These are phyloP conservation scores for Metschnikowia aberdeeniae DNA, from an alignment of 805 yeast species.

Conservation along the genomic window DNA sequence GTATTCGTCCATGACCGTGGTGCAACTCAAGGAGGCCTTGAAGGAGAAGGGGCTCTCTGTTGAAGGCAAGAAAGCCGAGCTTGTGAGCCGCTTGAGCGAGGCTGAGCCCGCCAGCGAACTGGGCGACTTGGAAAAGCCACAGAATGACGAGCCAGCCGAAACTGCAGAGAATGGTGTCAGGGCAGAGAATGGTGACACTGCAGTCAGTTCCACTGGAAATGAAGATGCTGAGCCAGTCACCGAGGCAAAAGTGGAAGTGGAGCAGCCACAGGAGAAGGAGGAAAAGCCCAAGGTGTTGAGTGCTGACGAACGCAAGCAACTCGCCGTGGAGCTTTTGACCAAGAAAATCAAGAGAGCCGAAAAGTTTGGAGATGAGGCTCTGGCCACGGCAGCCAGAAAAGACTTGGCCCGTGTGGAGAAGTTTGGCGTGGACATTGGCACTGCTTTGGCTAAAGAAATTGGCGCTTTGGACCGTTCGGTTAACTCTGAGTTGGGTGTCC, in stretches of 20 bases:
- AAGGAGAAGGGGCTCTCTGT: slow-evolving; percentile 62
- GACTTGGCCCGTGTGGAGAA: slow-evolving; percentile 71
- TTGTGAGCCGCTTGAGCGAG: slow-evolving; percentile 61
- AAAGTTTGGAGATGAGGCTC: slow-evolving; percentile 71
- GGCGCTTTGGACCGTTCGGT: slow-evolving; percentile 47
- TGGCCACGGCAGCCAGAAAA: slow-evolving; percentile 51
- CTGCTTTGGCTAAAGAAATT: slow-evolving; percentile 63
- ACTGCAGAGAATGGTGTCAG: slow-evolving; percentile 5
- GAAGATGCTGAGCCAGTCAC: slow-evolving; percentile 14
- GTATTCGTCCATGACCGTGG: slow-evolving; percentile 68
- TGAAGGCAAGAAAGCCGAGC: slow-evolving; percentile 79
- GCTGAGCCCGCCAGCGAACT: slow-evolving; percentile 33
- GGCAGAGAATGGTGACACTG: no score
- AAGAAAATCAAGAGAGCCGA: slow-evolving; percentile 68
- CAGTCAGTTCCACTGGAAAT: neutral
- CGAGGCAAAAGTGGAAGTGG: slow-evolving; percentile 14
- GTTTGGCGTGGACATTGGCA: slow-evolving; percentile 73
- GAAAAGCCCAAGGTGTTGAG: slow-evolving; percentile 42
- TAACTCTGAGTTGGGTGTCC: slow-evolving; percentile 18
- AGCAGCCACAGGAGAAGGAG: slow-evolving; percentile 15
- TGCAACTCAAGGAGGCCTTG: slow-evolving; percentile 76
- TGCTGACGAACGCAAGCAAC: slow-evolving; percentile 66
- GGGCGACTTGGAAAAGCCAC: slow-evolving; percentile 3
- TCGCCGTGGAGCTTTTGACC: slow-evolving; percentile 62
- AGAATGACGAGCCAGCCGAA: slow-evolving; percentile 2